Base-by-base conservation (phyloP, 2,329 filamentous ascomycete species). In the Hysterium pulicare region DNA sequence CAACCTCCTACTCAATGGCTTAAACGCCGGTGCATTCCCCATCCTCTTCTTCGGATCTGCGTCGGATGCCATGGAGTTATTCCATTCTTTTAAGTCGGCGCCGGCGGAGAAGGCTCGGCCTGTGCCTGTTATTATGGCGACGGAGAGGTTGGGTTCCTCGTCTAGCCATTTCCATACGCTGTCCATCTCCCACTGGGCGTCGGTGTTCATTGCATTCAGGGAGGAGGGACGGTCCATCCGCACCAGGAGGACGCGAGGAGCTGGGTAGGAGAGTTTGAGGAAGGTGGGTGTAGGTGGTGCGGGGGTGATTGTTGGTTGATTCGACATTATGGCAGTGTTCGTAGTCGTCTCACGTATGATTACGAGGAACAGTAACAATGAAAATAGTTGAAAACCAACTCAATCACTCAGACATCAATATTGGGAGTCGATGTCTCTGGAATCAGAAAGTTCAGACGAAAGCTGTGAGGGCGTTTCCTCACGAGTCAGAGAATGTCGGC, bases 91-190 rank as follows among this genome's bases (percentile, higher is more conserved):
- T 17, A 78, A 57, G 45, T 78, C 75, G 16, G 72, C 71, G 1
- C 75, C 75, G 0, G 72, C 72, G 40, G 68, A 76, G 55, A 78
- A 78, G 0, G 75, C 71, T 38, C 67, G 66, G 9, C 75, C 75
- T 3, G 62, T 67, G 38, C 75, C 75, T 0, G 74, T 78, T 26
- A 58, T 45, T 9, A 58, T 57, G 33, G 66, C 70, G 11, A 72
- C 66, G 4, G 58, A 59, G 19, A 74, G 61, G 7, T 47, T 56
- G 0, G 71, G 68, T 45, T 74, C 71, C 5, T 57, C 51, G 51
- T 78, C 75, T 44, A 75, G 73, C 73, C 73, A 76, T 31, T 64
- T 62, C 57, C 72, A 73, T 0, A 77, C 50, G 3, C 54, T 49
- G 42, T 71, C 65, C 45, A 71, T 65, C 51, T 75, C 74, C 64